These are phyloP conservation scores for Tricholoma terreum DNA, from an alignment of 768 basidiomycete genomes.

Conservation along the genomic window DNA sequence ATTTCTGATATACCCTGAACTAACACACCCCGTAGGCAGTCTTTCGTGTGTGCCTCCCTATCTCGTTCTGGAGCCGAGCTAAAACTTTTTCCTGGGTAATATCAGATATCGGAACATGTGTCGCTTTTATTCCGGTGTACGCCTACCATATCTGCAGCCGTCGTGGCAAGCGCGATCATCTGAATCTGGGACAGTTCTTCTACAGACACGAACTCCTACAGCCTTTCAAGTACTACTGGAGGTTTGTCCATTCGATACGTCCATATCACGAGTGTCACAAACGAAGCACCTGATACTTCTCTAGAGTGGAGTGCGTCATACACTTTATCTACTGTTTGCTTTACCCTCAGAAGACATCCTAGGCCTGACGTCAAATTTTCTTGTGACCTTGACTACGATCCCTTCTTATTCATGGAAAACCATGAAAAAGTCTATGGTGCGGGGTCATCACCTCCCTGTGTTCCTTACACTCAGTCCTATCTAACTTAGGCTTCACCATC, in stretches of 20 bases:
- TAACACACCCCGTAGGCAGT: constrained; percentile 16
- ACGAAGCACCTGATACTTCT: no score
- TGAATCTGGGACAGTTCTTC: constrained; percentile 51
- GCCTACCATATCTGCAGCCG: constrained; percentile 13
- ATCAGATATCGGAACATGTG: constrained; percentile 75
- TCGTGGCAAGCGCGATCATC: neutral
- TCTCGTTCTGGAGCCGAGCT: neutral
- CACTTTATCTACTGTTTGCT: constrained; percentile 17
- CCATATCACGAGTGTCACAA: neutral
- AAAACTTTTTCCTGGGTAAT: neutral
- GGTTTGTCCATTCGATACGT: constrained; percentile 35
- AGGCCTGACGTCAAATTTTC: constrained; percentile 74
- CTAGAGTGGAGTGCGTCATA: no score
- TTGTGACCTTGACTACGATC: constrained; percentile 67
- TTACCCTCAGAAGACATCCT: neutral
- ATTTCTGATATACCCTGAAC: neutral
- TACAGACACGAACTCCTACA: constrained; percentile 66
- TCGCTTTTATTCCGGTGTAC: constrained; percentile 65
- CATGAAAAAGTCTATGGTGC: constrained; percentile 67
- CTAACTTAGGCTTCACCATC: constrained; percentile 72
- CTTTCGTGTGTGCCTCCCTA: constrained; percentile 26
- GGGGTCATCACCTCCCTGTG: neutral
- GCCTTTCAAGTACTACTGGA: constrained; percentile 77
- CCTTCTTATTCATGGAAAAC: constrained; percentile 73
- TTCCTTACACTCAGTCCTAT: neutral